These are phyloP conservation scores for Macrocybe sp. DNA, from an alignment of 1,284 basidiomycete genomes.

Conservation along the genomic window DNA sequence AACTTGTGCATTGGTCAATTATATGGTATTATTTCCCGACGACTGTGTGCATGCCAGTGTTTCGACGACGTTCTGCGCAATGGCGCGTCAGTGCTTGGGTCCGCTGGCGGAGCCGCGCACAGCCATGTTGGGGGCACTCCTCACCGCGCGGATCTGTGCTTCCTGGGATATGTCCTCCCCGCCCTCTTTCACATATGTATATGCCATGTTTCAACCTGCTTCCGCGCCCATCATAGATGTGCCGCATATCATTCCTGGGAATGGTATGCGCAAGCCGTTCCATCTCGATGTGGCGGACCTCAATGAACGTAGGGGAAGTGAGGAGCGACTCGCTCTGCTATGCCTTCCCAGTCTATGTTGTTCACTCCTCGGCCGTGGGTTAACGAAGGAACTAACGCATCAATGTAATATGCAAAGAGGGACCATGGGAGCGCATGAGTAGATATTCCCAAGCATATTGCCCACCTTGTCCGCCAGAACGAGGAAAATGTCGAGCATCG, in stretches of 20 bases:
- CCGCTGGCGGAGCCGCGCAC: conserved; percentile 25
- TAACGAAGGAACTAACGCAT: conserved; percentile 87
- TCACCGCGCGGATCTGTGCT: conserved; percentile 70
- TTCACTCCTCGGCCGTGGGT: conserved; percentile 60
- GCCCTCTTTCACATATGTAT: conserved; percentile 63
- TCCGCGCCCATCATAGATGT: conserved; percentile 83
- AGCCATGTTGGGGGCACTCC: conserved; percentile 49
- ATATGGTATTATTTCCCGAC: too few species aligned
- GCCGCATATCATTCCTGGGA: conserved; percentile 79
- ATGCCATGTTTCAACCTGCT: conserved; percentile 39
- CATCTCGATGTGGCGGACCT: conserved; percentile 85
- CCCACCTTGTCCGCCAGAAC: conserved; percentile 86
- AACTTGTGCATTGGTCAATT: not conserved
- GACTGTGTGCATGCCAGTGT: too few species aligned
- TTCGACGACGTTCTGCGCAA: conserved; percentile 76
- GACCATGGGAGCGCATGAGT: conserved; percentile 38
- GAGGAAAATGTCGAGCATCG: conserved; percentile 94
- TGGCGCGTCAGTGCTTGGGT: conserved; percentile 35
- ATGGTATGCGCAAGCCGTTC: conserved; percentile 91
- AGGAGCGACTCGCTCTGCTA: conserved; percentile 81
- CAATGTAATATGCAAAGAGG: conserved; percentile 87
- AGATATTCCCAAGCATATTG: not conserved
- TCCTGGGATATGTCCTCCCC: conserved; percentile 57
- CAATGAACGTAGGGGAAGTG: conserved; percentile 92
- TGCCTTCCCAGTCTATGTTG: conserved; percentile 94